Conservation (phyloP, 805 yeast genomes). For the Teunomyces gatunensis region DNA sequence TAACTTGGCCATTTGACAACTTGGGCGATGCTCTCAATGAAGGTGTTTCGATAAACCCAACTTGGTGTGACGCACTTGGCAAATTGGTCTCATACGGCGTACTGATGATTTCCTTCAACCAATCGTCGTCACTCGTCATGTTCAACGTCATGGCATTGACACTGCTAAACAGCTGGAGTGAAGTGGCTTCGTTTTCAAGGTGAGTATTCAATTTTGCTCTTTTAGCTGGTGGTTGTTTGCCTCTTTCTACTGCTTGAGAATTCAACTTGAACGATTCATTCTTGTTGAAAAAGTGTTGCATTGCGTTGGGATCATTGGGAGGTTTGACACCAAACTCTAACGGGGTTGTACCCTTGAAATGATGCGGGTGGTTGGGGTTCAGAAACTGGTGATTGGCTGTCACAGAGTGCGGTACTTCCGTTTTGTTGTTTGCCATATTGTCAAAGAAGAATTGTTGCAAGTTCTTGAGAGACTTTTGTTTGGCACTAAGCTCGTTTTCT, state of each 20-base stretch:
- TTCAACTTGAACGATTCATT: slow-evolving; percentile 1
- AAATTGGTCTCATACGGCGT: slow-evolving; percentile 64
- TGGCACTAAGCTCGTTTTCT: slow-evolving; percentile 5
- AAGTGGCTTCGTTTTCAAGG: background rate
- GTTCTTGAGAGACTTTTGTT: slow-evolving; percentile 10
- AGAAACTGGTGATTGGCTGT: slow-evolving; percentile 20
- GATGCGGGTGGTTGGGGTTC: slow-evolving; percentile 39
- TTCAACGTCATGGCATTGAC: slow-evolving; percentile 6
- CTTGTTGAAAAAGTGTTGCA: slow-evolving; percentile 10
- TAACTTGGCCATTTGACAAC: slow-evolving; percentile 14
- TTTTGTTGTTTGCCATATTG: background rate
- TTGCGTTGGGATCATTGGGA: slow-evolving; percentile 14
- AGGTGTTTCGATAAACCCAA: slow-evolving; percentile 54
- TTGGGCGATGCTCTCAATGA: slow-evolving; percentile 10
- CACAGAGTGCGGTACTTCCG: background rate
- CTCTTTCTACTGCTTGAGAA: slow-evolving; percentile 4
- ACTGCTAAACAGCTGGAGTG: background rate
- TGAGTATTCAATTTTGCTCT: slow-evolving; percentile 2
- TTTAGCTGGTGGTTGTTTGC: slow-evolving; percentile 5
- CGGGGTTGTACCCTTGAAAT: slow-evolving; percentile 41
- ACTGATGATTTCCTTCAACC: slow-evolving; percentile 69
- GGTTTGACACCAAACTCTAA: slow-evolving; percentile 27
- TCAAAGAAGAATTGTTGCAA: slow-evolving; percentile 13
- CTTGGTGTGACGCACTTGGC: slow-evolving; percentile 49
- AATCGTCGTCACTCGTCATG: slow-evolving; percentile 41